phyloP scores from a whole-genome alignment of 2,329 filamentous ascomycete species.

The Xylariales sp. region DNA sequence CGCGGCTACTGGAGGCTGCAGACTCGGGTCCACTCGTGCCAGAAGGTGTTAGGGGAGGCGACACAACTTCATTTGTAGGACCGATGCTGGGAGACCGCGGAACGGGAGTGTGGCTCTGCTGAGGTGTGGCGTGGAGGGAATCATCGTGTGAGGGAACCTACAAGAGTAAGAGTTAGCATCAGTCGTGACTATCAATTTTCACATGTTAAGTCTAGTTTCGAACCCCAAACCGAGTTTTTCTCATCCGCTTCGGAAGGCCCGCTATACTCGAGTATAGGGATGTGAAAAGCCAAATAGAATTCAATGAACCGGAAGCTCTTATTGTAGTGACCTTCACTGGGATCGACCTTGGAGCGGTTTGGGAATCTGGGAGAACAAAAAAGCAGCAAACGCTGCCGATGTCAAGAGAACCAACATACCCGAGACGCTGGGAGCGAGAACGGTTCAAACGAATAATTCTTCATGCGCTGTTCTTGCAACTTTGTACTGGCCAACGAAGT shows the following conservation, averaged over 20 bases:
- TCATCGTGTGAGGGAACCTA: slow-evolving; percentile 60
- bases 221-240: neutral
- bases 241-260: neutral
- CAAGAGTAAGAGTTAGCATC: slow-evolving; percentile 1
- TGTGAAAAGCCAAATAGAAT: neutral
- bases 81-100: slow-evolving; percentile 63
- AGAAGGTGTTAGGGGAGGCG: slow-evolving; percentile 83
- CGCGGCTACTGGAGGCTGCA: slow-evolving; percentile 19
- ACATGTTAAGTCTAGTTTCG: neutral
- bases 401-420: slow-evolving; percentile 49
- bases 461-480: slow-evolving; percentile 78
- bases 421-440: slow-evolving; percentile 82
- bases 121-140: slow-evolving; percentile 55
- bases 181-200: neutral
- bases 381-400: neutral
- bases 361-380: neutral
- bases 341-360: neutral
- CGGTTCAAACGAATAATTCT: slow-evolving; percentile 84
- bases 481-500: slow-evolving; percentile 68
- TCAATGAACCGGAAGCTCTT: neutral
- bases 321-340: too few species aligned
- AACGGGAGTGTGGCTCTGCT: slow-evolving; percentile 62
- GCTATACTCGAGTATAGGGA: neutral
- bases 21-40: slow-evolving; percentile 53
- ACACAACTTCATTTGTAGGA: slow-evolving; percentile 71